These are phyloP conservation scores for Quercus parvula DNA, from an alignment of 306 rosid species.

Conservation along the genomic window DNA sequence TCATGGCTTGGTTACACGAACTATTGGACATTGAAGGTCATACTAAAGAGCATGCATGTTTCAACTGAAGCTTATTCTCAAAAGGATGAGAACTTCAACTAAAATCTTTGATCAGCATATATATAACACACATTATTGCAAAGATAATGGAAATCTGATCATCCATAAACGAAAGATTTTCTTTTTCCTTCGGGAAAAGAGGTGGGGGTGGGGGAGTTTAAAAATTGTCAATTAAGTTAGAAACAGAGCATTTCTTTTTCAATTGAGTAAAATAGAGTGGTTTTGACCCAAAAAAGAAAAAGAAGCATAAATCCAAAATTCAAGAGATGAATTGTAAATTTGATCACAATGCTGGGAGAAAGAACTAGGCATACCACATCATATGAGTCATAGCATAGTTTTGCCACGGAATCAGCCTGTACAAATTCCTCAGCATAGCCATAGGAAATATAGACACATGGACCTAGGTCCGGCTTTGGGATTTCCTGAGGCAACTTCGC, in stretches of 20 bases:
- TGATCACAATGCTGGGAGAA: slow-evolving; percentile 10
- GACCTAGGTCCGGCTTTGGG: slow-evolving; percentile 72
- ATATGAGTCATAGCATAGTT: slow-evolving; percentile 63
- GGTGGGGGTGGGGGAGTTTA: not conserved
- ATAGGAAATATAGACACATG: slow-evolving; percentile 71
- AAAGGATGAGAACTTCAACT: slow-evolving; percentile 6
- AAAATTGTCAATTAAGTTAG: not conserved
- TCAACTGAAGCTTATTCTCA: slow-evolving; percentile 13
- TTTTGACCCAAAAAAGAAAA: not conserved
- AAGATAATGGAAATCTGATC: not conserved
- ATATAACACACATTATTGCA: not conserved
- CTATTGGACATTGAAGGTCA: not conserved
- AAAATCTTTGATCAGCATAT: slow-evolving; percentile 15
- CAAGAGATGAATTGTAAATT: slow-evolving; percentile 4
- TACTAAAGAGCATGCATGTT: not conserved
- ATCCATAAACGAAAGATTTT: not conserved
- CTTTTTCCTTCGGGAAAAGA: not conserved
- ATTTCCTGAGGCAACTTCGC: slow-evolving; percentile 71
- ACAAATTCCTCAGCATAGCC: slow-evolving; percentile 57
- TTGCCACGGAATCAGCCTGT: slow-evolving; percentile 60
- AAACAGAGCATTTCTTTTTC: not conserved
- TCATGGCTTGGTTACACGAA: not conserved
- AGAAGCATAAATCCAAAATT: slow-evolving; percentile 1
- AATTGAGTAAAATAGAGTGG: not conserved
- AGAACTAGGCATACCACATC: slow-evolving; percentile 65